Percentiles rank a stretch among this genome's conserved stretches.
phyloP scores from a whole-genome alignment of 129 eudicot genomes.

The Chrysanthemum makinoi region DNA sequence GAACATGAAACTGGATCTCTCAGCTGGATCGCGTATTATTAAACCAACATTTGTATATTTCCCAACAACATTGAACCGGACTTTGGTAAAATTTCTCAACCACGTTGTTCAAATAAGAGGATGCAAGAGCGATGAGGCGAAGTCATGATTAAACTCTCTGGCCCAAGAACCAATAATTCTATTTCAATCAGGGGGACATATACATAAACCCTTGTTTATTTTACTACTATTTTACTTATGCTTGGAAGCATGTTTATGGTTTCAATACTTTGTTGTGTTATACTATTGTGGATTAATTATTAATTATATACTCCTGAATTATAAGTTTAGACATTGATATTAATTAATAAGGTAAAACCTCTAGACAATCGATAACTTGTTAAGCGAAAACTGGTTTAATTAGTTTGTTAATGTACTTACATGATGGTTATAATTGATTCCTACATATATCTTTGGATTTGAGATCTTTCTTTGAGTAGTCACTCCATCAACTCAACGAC shows the following conservation, averaged over 20 bases:
- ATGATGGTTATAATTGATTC: neutral
- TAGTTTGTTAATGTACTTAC: neutral
- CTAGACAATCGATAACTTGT: neutral
- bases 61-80: slow-evolving; percentile 9
- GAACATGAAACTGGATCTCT: slow-evolving; percentile 24
- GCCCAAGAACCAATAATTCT: slow-evolving; percentile 18
- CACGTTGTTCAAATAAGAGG: slow-evolving; percentile 13
- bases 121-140: neutral
- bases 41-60: slow-evolving; percentile 1
- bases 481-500: too few species aligned
- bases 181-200: slow-evolving; percentile 19
- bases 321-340: slow-evolving; percentile 18
- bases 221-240: neutral
- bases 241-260: slow-evolving; percentile 16
- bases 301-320: slow-evolving; percentile 2
- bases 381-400: neutral
- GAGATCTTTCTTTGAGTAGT: too few species aligned
- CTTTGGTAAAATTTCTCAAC: neutral
- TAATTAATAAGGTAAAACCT: neutral
- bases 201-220: neutral
- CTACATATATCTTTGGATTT: too few species aligned
- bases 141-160: slow-evolving; percentile 10
- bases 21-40: slow-evolving; percentile 19
- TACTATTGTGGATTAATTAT: slow-evolving; percentile 3
- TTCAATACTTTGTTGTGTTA: slow-evolving; percentile 20